Evolutionary conservation across 768 basidiomycete species (phyloP), one percentile per base, ranked within the genome.

Genomic region (Pholiota microspora): DNA sequence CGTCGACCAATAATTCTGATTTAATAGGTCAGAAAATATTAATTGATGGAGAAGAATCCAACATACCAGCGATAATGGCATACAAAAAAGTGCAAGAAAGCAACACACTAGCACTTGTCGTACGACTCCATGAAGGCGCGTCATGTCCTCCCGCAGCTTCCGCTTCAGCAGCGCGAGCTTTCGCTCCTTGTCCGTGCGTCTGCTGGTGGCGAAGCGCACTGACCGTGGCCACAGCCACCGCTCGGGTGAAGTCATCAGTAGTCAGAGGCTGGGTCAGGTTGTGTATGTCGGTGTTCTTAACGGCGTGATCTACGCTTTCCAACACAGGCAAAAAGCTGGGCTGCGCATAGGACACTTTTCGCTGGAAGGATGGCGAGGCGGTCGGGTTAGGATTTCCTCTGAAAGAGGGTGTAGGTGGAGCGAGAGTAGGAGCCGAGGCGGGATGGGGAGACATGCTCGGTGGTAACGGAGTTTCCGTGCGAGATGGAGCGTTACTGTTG

Each of bases 101-200:
- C 57, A 98, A 68, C 1, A 99, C 96, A 57, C 87, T 94, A 4
- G 94, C 89, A 70, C 93, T 96, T 13, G 87, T 88, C 4, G 77
- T 80, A 49, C 97, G 79, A 63, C 94, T 98, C 97, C 97, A 99
- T 42, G 91, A 92, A 5, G 97, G 97, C 2, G 86, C 96, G 62
- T 98, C 96, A 62, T 99, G 97, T 0, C 92, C 94, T 15, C 80
- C 83, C 31, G 75, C 79, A 29, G 69, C 79, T 4, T 76, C 84
- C 5, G 65, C 74, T 3, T 82, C 85, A 31, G 58, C 68, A 9
- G 59, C 68, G 3, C 66, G 73, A 3, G 78, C 78, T 45, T 69
- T 60, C 40, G 82, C 77, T 23, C 69, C 63, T 50, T 79, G 74
- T 3, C 64, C 67, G 53, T 77, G 75, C n/a, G 76, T 73, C 60